Percentiles rank a stretch among this genome's conserved stretches.
Conservation (phyloP, 192 early-diverging fungal genomes). For the Entrophospora sp. region DNA sequence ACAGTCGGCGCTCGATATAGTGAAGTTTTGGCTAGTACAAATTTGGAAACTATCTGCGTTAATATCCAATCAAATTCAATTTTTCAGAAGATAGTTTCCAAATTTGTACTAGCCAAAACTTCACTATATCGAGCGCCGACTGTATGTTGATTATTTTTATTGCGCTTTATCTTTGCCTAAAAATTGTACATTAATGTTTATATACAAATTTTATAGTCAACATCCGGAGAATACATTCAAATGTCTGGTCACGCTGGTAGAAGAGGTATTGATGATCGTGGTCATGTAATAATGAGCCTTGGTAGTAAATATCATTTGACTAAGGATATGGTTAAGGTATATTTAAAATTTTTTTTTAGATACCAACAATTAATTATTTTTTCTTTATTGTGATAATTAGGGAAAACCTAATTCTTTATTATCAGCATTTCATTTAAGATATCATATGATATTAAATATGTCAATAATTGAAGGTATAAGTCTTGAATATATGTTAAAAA, state of each 20-base stretch:
- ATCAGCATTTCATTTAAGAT: constrained; percentile 92
- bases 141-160: constrained; percentile 32
- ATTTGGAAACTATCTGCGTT: too few relatives aligned
- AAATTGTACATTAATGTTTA: background rate
- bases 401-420: constrained; percentile 74
- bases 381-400: constrained; percentile 20
- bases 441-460: constrained; percentile 96
- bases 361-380: constrained; percentile 20
- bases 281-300: constrained; percentile 94
- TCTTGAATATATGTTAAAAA: constrained; percentile 85
- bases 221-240: constrained; percentile 96
- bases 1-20: too few relatives aligned
- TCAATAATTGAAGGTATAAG: constrained; percentile 89
- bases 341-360: constrained; percentile 21
- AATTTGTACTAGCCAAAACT: too few relatives aligned
- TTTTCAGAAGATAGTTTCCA: too few relatives aligned
- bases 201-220: constrained; percentile 23
- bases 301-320: constrained; percentile 95
- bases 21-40: too few relatives aligned
- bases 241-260: constrained; percentile 98
- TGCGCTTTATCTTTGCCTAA: background rate
- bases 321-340: constrained; percentile 90
- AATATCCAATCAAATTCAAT: too few relatives aligned
- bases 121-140: too few relatives aligned
- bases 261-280: constrained; percentile 93